phyloP scores from a whole-genome alignment of 352 stramenopile species.

The Pythium phragmitis region DNA sequence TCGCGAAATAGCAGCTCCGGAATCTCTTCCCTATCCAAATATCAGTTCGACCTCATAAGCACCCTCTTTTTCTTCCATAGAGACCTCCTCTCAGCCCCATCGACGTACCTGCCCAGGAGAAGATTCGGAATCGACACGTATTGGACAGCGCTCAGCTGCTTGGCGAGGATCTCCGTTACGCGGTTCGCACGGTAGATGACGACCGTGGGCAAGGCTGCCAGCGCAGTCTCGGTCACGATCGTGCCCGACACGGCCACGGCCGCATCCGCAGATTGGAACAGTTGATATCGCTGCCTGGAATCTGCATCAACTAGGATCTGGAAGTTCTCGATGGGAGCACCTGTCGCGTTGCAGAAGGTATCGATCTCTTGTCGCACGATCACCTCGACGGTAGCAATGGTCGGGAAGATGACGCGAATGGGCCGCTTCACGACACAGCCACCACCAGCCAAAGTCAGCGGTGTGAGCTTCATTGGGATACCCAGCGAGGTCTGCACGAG shows the following conservation, averaged over 20 bases:
- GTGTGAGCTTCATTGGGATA: conserved; percentile 20
- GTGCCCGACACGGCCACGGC: conserved; percentile 72
- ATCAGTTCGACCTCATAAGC: neutral
- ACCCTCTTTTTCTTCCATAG: too few species aligned
- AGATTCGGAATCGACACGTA: conserved; percentile 82
- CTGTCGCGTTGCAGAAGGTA: neutral
- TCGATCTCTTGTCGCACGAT: conserved; percentile 29
- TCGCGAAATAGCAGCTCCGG: conserved; percentile 68
- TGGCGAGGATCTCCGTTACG: conserved; percentile 56
- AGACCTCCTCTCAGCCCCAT: too few species aligned
- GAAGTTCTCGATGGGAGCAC: neutral
- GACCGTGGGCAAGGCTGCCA: conserved; percentile 54
- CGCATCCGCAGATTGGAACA: conserved; percentile 41
- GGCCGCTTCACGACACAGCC: conserved; percentile 21
- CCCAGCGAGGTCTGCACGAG: conserved; percentile 11
- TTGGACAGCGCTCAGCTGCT: conserved; percentile 49
- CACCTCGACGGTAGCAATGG: conserved; percentile 37
- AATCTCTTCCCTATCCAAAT: conserved; percentile 34
- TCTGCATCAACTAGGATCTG: conserved; percentile 8
- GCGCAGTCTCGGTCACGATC: conserved; percentile 61
- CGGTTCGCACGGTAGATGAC: conserved; percentile 72
- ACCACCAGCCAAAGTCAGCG: conserved; percentile 6
- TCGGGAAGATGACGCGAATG: conserved; percentile 64
- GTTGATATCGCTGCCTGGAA: neutral
- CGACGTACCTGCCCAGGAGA: conserved; percentile 45